Evolutionary conservation across 1,139 yeast species (phyloP), one percentile per base, ranked within the genome.

Genomic region (Scheffersomyces titani): DNA sequence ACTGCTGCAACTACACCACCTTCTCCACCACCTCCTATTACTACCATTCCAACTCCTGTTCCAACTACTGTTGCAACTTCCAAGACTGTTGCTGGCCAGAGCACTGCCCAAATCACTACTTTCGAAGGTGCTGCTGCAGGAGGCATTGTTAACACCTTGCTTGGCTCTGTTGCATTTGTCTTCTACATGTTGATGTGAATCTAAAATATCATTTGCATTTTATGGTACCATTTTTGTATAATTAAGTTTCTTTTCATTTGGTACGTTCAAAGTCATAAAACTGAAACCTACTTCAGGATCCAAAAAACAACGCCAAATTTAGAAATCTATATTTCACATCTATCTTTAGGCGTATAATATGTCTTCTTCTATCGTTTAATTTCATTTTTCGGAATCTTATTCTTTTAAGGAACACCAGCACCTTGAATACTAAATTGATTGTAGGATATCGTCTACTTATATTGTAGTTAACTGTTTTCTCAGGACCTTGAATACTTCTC

Each of bases 21-120:
- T n/a, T 21, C 19, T 46, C 48, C 48, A 13, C 16, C 40, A 5
- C 21, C 47, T 18, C 20, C 19, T 18, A 16, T 21, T 13, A n/a
- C 9, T 13, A 46, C 48, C 21, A 46, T 21, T 13, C 9, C 53
- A 58, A 61, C 65, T 70, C 74, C 83, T 77, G 65, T 71, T 47
- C 52, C 58, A 19, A 24, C 44, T 51, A 24, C 48, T 16, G 5
- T 18, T 3, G 49, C 36, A 46, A 30, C 52, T 19, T 45, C 30
- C 13, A 22, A 50, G 19, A 21, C 52, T 11, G 45, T 55, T 20
- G 49, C 46, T 18, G 51, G 50, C 51, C 59, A 30, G 16, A 30
- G 40, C 40, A 30, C 40, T 11, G 40, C 40, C 3, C 9, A 11
- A 11, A 30, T 30, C 40, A 11, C 40, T 30, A 30, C 40, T 30